Conservation (phyloP, 2,329 filamentous ascomycete genomes). For the Penicillium sp. region DNA sequence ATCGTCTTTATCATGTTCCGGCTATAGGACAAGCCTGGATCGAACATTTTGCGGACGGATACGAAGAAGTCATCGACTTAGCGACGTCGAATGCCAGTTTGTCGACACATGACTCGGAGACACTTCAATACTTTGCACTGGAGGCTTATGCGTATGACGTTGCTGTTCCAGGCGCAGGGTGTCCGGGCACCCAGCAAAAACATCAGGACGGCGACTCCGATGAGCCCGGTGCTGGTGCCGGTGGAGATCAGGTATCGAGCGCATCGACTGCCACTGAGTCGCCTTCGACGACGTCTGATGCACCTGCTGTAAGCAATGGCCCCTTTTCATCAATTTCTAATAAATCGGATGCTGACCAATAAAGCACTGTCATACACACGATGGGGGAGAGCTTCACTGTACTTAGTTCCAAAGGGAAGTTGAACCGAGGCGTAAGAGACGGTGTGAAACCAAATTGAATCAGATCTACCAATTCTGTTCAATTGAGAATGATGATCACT, state of each 20-base stretch:
- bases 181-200: conserved; percentile 46
- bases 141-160: conserved; percentile 65
- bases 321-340: background rate
- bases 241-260: conserved; percentile 9
- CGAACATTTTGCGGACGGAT: conserved; percentile 62
- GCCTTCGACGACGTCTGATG: conserved; percentile 16
- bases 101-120: conserved; percentile 58
- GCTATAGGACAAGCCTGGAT: conserved; percentile 59
- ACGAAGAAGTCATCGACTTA: conserved; percentile 54
- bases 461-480: too few species aligned
- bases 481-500: too few species aligned
- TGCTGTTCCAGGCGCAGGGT: conserved; percentile 61
- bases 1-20: conserved; percentile 64
- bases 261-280: conserved; percentile 10
- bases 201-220: conserved; percentile 4
- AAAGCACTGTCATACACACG: conserved; percentile 44
- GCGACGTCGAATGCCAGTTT: conserved; percentile 52
- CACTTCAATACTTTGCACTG: conserved; percentile 67
- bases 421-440: background rate
- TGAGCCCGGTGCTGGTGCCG: conserved; percentile 1
- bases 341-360: conserved; percentile 5
- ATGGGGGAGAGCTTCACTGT: conserved; percentile 42
- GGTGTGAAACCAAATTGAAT: background rate
- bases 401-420: conserved; percentile 13
- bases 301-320: conserved; percentile 26